phyloP scores from a whole-genome alignment of 108 stramenopile species.

The Phaeodactylum tricornutum region DNA sequence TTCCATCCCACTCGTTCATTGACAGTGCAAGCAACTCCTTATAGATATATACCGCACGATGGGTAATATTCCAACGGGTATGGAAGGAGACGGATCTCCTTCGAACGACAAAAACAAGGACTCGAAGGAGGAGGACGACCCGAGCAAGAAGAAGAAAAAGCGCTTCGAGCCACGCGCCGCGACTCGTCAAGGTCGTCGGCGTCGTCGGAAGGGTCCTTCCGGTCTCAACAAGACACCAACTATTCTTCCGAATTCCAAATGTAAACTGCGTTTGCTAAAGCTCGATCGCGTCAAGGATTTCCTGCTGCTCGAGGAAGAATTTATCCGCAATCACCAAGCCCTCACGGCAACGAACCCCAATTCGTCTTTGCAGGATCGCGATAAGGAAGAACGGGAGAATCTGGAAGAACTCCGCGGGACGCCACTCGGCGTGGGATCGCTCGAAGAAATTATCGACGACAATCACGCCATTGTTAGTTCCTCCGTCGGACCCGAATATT shows the following conservation, averaged over 20 bases:
- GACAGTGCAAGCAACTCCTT: no score
- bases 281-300: constrained; percentile 98
- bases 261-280: constrained; percentile 95
- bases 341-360: constrained; percentile 94
- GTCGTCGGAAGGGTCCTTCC: constrained; percentile 89
- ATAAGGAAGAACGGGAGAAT: constrained; percentile 94
- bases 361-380: constrained; percentile 96
- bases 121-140: constrained; percentile 40
- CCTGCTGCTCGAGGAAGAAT: constrained; percentile 97
- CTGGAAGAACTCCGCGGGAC: constrained; percentile 97
- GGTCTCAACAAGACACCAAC: constrained; percentile 70
- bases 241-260: constrained; percentile 92
- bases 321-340: constrained; percentile 98
- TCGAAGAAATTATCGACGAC: constrained; percentile 99
- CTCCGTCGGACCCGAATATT: constrained; percentile 96
- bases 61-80: constrained; percentile 77
- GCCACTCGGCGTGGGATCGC: constrained; percentile 90
- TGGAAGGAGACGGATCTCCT: constrained; percentile 41
- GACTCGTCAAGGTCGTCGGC: constrained; percentile 74
- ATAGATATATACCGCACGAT: constrained; percentile 21
- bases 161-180: constrained; percentile 88
- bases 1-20: no score
- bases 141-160: constrained; percentile 92
- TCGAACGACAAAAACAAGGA: constrained; percentile 37
- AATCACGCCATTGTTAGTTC: constrained; percentile 97